These are phyloP conservation scores for Claviceps capensis DNA, from an alignment of 2,329 filamentous ascomycete genomes.

Conservation along the genomic window DNA sequence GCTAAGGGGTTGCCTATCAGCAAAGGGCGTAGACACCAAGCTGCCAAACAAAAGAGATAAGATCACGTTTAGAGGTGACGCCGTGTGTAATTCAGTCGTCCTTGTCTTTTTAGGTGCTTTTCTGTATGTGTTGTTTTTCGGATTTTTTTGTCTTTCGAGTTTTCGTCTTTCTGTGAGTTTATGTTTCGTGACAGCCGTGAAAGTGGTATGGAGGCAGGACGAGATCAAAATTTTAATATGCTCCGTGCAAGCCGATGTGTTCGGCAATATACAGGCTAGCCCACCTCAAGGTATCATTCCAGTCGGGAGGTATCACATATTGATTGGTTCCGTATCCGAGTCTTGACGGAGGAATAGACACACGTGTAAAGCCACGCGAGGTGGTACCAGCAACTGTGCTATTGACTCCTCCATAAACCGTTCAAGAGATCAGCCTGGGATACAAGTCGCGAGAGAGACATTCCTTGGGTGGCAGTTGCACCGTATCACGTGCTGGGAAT, in stretches of 20 bases:
- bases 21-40: neutral
- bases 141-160: too few species aligned
- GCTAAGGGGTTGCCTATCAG: neutral
- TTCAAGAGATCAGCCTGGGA: neutral
- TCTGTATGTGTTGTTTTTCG: too few species aligned
- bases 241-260: neutral
- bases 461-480: neutral
- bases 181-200: constrained; percentile 4
- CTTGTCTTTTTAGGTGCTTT: too few species aligned
- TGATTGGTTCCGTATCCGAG: neutral
- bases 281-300: neutral
- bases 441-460: neutral
- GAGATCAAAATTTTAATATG: neutral
- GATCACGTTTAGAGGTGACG: neutral
- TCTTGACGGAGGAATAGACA: neutral
- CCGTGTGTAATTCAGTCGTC: neutral
- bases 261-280: too few species aligned
- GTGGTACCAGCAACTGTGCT: neutral
- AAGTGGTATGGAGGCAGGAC: neutral
- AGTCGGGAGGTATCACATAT: neutral
- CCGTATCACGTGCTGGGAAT: constrained; percentile 33
- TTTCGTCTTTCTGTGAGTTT: too few species aligned
- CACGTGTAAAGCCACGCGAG: neutral
- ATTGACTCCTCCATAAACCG: neutral
- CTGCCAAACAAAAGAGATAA: neutral